Base-by-base conservation (phyloP, 176 grass and related monocot genomes). In the Bonia amplexicaulis region DNA sequence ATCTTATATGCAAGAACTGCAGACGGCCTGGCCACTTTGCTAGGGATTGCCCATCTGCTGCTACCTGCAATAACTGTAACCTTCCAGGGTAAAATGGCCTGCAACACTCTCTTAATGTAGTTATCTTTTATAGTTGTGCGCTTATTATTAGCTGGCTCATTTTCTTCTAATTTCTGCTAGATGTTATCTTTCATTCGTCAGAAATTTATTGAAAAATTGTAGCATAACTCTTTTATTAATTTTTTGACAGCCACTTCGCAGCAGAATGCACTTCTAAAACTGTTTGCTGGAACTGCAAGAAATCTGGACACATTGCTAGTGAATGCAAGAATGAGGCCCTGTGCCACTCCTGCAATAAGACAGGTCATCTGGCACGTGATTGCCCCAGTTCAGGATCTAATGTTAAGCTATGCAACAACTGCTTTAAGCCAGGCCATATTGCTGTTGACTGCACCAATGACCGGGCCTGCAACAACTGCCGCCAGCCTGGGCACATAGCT, bases 201-300 rank as follows among this genome's bases (percentile, higher is more conserved):
- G 17, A 83, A 75, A 78, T 67, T 48, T 84, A 48, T 80, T 83
- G 26, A 23, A 25, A 41, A 68, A 62, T 25, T 84, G 37, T 19
- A 40, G 20, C 31, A 35, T 84, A 46, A 74, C 80, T 70, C 9
- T 65, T 8, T 22, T 52, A 12, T 39, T 49, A 41, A 46, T 29
- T 73, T 35, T 80, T 65, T 48, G 33, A 72, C 67, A 97, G 96
- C 54, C 96, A 98, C 80, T 87, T 94, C 4, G 87, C 89, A 81
- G 91, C 89, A 64, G 89, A 94, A 85, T 98, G 96, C 88, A 91
- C 91, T 23, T 88, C 83, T 12, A 46, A 74, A 79, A 95, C 91
- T 49, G 60, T 95, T 76, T 98, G 96, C 79, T 98, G 93, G 93
- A 98, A 98, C 83, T 98, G 93, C 87, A 95, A 95, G 71, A 84